phyloP scores from a whole-genome alignment of 768 basidiomycete species.

The Lactifluus rugatus region DNA sequence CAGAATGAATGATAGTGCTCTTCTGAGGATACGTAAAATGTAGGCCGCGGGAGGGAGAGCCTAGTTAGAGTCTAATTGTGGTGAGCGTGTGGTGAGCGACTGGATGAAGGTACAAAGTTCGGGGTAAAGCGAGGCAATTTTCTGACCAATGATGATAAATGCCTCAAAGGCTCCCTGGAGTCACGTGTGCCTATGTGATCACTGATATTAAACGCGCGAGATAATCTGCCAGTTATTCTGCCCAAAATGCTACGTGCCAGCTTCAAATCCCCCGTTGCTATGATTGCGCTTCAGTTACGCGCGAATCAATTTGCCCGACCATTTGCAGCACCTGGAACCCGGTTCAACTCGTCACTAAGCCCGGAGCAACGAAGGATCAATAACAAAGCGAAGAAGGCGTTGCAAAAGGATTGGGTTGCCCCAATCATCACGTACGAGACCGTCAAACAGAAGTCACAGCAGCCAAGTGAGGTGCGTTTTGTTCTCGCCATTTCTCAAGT shows the following conservation, averaged over 20 bases:
- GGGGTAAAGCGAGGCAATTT: constrained; percentile 12
- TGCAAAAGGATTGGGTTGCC: constrained; percentile 68
- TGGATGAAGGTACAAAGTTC: not conserved
- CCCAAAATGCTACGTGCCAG: constrained; percentile 1
- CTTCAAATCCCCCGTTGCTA: not conserved
- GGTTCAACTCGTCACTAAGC: constrained; percentile 19
- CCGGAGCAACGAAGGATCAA: constrained; percentile 26
- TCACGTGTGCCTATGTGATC: not conserved
- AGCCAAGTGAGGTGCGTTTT: constrained; percentile 52
- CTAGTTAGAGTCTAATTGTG: not conserved
- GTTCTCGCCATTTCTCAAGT: constrained; percentile 12
- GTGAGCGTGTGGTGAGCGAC: too few relatives aligned
- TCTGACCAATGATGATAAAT: constrained; percentile 10
- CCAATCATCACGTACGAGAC: constrained; percentile 68
- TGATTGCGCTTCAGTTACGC: not conserved
- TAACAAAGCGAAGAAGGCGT: constrained; percentile 32
- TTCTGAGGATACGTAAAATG: not conserved
- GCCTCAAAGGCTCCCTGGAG: not conserved
- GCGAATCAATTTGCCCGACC: not conserved
- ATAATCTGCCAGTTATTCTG: not conserved
- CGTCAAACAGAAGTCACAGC: constrained; percentile 67
- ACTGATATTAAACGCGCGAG: not conserved
- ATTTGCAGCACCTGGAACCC: not conserved
- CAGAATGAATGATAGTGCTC: not conserved
- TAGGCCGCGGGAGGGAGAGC: not conserved